phyloP scores from a whole-genome alignment of 345 rosid genomes.

The Heritiera fomes region DNA sequence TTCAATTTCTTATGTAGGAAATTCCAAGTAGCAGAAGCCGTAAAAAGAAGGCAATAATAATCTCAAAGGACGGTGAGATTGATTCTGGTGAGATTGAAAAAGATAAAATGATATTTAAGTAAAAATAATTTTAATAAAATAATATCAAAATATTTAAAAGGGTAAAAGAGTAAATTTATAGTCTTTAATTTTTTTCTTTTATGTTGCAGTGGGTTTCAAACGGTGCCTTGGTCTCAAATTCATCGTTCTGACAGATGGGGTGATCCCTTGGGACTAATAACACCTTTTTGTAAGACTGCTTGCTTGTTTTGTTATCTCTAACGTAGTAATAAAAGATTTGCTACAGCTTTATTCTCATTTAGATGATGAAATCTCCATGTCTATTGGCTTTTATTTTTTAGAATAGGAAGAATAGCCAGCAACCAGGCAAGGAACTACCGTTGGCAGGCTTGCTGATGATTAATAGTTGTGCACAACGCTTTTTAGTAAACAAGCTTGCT shows the following conservation, averaged over 20 bases:
- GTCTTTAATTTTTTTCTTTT: too few relatives aligned
- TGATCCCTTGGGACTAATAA: not conserved
- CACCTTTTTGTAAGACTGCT: not conserved
- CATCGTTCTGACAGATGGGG: not conserved
- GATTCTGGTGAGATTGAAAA: too few relatives aligned
- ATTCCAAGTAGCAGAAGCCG: not conserved
- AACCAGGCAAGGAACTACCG: constrained; percentile 23
- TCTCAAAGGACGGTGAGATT: too few relatives aligned
- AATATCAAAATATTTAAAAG: too few relatives aligned
- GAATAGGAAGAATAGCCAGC: constrained; percentile 37
- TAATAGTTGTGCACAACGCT: not conserved
- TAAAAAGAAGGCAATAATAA: not conserved
- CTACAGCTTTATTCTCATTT: not conserved
- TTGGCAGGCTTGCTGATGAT: constrained; percentile 15
- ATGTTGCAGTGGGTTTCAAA: too few relatives aligned
- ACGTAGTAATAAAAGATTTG: not conserved
- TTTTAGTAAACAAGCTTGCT: constrained; percentile 9
- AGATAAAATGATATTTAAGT: too few relatives aligned
- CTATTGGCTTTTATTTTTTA: constrained; percentile 21
- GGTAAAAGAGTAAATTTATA: too few relatives aligned
- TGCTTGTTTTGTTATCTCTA: not conserved
- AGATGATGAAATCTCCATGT: constrained; percentile 21
- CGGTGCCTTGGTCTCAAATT: not conserved
- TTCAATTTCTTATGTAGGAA: not conserved
- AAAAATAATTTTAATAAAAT: too few relatives aligned